These are phyloP conservation scores for Hypoxylon subgilvum DNA, from an alignment of 495 filamentous ascomycete species.

Conservation along the genomic window DNA sequence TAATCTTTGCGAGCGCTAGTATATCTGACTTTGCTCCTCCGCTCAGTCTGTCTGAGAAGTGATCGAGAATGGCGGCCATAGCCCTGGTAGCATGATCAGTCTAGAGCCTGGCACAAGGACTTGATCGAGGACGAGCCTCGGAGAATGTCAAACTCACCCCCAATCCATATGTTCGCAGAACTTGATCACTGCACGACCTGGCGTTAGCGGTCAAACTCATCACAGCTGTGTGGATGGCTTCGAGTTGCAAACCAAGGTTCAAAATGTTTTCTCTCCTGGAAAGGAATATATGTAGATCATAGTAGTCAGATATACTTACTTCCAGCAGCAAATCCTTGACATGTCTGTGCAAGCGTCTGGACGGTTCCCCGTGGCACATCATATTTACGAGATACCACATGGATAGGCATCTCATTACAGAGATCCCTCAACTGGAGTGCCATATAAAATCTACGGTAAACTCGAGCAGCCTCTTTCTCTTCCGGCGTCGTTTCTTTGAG, in stretches of 20 bases:
- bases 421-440: constrained; percentile 82
- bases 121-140: not conserved
- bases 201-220: constrained; percentile 23
- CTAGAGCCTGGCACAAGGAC: not conserved
- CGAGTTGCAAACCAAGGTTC: not conserved
- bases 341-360: constrained; percentile 75
- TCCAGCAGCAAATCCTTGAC: constrained; percentile 78
- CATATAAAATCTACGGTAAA: constrained; percentile 79
- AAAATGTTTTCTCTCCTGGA: not conserved
- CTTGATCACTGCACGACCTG: constrained; percentile 64
- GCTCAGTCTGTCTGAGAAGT: constrained; percentile 76
- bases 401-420: constrained; percentile 78
- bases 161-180: constrained; percentile 73
- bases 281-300: no score
- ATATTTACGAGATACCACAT: constrained; percentile 72
- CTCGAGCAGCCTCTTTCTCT: constrained; percentile 65
- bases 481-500: constrained; percentile 67
- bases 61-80: constrained; percentile 75
- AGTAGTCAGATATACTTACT: constrained; percentile 50
- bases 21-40: constrained; percentile 77
- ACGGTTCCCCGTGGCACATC: constrained; percentile 71
- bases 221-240: not conserved
- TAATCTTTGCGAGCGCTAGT: constrained; percentile 73
- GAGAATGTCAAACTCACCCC: constrained; percentile 44
- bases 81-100: constrained; percentile 45